phyloP scores from a whole-genome alignment of 2,329 filamentous ascomycete species.

The Dothiorella sarmentorum region DNA sequence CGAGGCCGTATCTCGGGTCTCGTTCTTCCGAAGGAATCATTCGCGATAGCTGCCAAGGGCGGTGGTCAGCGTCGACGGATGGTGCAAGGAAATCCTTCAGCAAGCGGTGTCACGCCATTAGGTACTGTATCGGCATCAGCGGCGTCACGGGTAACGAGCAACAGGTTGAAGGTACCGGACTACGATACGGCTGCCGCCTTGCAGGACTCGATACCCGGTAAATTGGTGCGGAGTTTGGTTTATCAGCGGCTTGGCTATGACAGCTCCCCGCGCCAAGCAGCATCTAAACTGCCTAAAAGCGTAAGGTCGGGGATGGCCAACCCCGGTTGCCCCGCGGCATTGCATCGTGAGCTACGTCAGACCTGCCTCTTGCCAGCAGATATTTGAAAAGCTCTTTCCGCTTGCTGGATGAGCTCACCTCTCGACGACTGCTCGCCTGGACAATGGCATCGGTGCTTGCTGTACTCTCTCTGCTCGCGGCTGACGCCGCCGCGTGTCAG shows the following conservation, averaged over 20 bases:
- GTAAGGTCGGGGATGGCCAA: neutral
- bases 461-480: neutral
- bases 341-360: constrained; percentile 10
- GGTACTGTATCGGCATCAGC: neutral
- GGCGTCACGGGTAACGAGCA: neutral
- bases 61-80: neutral
- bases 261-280: constrained; percentile 10
- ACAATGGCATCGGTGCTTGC: constrained; percentile 1
- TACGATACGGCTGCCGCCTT: neutral
- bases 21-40: neutral
- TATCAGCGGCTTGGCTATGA: neutral
- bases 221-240: neutral
- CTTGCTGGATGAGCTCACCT: neutral
- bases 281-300: constrained; percentile 6
- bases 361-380: neutral
- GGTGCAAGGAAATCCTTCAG: neutral
- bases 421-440: neutral
- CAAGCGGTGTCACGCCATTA: neutral
- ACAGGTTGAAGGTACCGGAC: neutral
- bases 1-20: neutral
- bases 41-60: neutral
- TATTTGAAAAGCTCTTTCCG: constrained; percentile 1
- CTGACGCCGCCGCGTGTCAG: constrained; percentile 1
- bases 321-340: neutral
- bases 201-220: neutral